Evolutionary conservation across 305 asterid species (phyloP), one percentile per base, ranked within the genome.

Genomic region (Fraxinus floribunda): DNA sequence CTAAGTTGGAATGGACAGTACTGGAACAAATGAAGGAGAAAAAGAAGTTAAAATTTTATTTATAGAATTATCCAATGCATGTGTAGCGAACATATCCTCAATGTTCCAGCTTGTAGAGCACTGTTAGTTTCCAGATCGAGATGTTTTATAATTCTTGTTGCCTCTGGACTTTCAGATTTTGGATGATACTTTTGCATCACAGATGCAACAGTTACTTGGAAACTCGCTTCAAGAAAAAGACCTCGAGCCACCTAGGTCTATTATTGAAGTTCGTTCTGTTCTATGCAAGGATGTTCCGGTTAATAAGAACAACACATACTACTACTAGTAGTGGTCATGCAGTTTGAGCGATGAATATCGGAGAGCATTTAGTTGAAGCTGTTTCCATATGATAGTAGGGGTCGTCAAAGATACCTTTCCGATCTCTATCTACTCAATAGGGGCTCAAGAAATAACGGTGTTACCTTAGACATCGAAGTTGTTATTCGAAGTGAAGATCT

Each of bases 121-220:
- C 10, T 57, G 66, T 5, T 55, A n/a, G 24, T 57, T 57, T 57
- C 26, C 26, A 57, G 66, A n/a, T 52, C 6, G 26, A n/a, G 66
- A 2, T 70, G 41, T 38, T 70, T 11, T 13, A 30, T 10, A 57
- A 78, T 30, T 71, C 36, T 16, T 22, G 22, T 22, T 71, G 79
- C 74, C 6, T 55, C 20, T 73, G 46, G 32, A 32, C 76, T 82
- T 73, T 30, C 87, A 90, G 92, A 83, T 88, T 78, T 76, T 90
- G 78, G 91, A 90, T 52, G 92, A 90, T 72, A 77, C 88, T 0
- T 90, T 90, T 60, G 92, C 92, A 52, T 90, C 92, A 39, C 90
- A 90, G 81, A 88, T 90, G 89, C 92, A 90, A 81, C 89, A 88
- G 80, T 86, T 86, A 38, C 89, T 90, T 5, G 92, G 92, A 34